phyloP scores from a whole-genome alignment of 305 asterid species.

The Monarda citriodora region DNA sequence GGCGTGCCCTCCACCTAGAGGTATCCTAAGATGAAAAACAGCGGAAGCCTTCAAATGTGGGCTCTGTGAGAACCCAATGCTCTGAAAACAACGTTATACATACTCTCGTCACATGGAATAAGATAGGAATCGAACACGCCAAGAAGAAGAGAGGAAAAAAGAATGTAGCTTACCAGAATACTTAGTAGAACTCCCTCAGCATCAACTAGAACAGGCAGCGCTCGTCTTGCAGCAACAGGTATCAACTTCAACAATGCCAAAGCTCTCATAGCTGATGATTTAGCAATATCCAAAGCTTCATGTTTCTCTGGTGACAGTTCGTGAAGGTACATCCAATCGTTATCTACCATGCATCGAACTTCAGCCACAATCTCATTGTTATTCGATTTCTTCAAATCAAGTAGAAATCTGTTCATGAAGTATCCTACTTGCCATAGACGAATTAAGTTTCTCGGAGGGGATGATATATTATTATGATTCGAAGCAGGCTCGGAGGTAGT shows the following conservation, averaged over 20 bases:
- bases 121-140: not conserved
- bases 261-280: constrained; percentile 62
- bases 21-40: constrained; percentile 65
- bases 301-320: constrained; percentile 28
- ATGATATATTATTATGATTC: constrained; percentile 24
- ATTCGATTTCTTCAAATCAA: constrained; percentile 48
- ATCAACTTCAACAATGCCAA: constrained; percentile 58
- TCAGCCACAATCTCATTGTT: constrained; percentile 15
- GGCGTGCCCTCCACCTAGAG: constrained; percentile 80
- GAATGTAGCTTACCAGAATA: constrained; percentile 57
- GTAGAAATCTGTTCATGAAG: constrained; percentile 78
- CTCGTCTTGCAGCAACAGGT: constrained; percentile 85
- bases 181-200: constrained; percentile 63
- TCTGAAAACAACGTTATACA: constrained; percentile 33
- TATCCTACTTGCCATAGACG: constrained; percentile 63
- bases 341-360: constrained; percentile 73
- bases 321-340: constrained; percentile 84
- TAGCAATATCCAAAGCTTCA: constrained; percentile 34
- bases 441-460: constrained; percentile 27
- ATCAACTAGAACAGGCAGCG: constrained; percentile 74
- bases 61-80: constrained; percentile 62
- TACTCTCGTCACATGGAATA: constrained; percentile 10
- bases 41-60: constrained; percentile 57
- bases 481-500: constrained; percentile 20
- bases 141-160: not conserved